Conservation (phyloP, 768 basidiomycete genomes). For the Boletus vermiculosoides region DNA sequence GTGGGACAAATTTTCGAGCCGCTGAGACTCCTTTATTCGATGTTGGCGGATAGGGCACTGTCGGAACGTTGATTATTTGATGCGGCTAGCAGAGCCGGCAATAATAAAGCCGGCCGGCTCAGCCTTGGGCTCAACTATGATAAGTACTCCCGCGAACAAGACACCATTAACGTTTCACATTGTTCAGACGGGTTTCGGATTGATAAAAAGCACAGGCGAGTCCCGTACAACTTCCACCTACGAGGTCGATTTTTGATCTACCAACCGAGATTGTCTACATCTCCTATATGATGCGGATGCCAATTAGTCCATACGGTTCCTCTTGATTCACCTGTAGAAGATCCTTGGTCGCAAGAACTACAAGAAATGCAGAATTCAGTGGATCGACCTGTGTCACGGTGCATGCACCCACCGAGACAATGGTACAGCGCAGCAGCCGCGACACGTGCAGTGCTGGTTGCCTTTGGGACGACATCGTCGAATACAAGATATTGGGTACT, state of each 20-base stretch:
- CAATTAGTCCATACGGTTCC: constrained; percentile 56
- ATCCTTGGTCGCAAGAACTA: constrained; percentile 78
- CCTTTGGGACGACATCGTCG: constrained; percentile 61
- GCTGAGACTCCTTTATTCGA: constrained; percentile 6
- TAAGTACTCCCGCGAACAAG: background rate
- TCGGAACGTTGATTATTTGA: background rate
- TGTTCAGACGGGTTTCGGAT: constrained; percentile 4
- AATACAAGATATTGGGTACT: constrained; percentile 52
- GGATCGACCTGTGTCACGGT: too few relatives aligned
- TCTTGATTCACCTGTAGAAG: constrained; percentile 60
- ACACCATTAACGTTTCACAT: background rate
- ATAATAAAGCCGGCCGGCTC: background rate
- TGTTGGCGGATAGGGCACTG: background rate
- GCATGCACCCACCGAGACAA: constrained; percentile 60
- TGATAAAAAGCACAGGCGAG: constrained; percentile 1
- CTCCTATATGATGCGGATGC: constrained; percentile 38
- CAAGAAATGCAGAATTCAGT: background rate
- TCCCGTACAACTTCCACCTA: background rate
- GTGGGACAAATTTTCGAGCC: background rate
- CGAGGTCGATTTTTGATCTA: background rate
- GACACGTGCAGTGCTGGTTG: constrained; percentile 69
- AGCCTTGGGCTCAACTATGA: too few relatives aligned
- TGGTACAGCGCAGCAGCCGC: constrained; percentile 85
- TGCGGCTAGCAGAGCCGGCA: background rate
- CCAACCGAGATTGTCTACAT: background rate